phyloP scores from a whole-genome alignment of 2,329 filamentous ascomycete genomes.

The Didymella keratinophila region DNA sequence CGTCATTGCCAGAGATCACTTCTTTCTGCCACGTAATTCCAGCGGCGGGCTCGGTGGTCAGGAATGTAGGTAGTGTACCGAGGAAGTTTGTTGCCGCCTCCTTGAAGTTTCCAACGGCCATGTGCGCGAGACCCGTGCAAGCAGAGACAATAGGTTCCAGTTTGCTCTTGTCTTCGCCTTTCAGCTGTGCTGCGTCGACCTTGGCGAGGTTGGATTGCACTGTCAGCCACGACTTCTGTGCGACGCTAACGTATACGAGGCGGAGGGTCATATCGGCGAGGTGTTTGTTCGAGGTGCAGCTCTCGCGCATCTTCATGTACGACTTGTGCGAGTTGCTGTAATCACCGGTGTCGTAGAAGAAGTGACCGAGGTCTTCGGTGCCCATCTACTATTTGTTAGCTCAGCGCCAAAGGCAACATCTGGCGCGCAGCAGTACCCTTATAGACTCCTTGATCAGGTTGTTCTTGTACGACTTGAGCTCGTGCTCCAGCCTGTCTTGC shows the following conservation, averaged over 20 bases:
- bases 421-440: constrained; percentile 63
- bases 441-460: constrained; percentile 98
- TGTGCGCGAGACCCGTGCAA: constrained; percentile 67
- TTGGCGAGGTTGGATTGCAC: constrained; percentile 69
- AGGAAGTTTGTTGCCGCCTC: constrained; percentile 79
- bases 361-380: constrained; percentile 87
- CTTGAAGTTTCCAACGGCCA: constrained; percentile 64
- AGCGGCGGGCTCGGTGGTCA: constrained; percentile 53
- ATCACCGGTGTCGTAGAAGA: constrained; percentile 81
- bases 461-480: constrained; percentile 93
- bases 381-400: constrained; percentile 73
- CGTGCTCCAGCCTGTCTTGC: constrained; percentile 77
- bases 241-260: constrained; percentile 76
- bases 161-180: constrained; percentile 65
- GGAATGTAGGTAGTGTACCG: constrained; percentile 62
- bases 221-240: constrained; percentile 78
- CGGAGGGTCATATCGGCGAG: constrained; percentile 83
- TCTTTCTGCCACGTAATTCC: constrained; percentile 69
- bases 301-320: constrained; percentile 87
- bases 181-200: constrained; percentile 60
- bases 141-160: constrained; percentile 70
- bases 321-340: constrained; percentile 76
- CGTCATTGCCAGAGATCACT: constrained; percentile 81
- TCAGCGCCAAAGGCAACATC: too few species aligned
- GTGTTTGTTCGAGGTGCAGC: constrained; percentile 83